These are phyloP conservation scores for Yamadazyma blattariae DNA, from an alignment of 1,139 yeast species.

Conservation along the genomic window DNA sequence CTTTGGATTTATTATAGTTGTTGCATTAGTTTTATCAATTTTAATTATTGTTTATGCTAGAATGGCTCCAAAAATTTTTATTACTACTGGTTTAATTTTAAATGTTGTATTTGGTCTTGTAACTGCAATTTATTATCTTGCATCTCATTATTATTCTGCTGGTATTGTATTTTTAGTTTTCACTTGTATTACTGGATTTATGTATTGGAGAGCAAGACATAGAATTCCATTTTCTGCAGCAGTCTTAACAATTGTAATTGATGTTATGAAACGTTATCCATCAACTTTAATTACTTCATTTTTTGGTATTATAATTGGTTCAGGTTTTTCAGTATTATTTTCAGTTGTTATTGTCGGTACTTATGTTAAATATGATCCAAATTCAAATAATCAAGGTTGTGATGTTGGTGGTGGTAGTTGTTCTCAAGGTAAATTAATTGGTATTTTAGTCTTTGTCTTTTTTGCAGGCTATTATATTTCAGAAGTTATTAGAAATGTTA, in stretches of 20 bases:
- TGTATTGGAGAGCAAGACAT: conserved; percentile 70
- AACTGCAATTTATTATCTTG: conserved; percentile 71
- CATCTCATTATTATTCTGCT: conserved; percentile 65
- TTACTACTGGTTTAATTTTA: conserved; percentile 64
- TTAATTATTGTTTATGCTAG: conserved; percentile 61
- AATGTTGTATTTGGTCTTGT: conserved; percentile 72
- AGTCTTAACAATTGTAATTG: conserved; percentile 68
- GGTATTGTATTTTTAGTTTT: conserved; percentile 72
- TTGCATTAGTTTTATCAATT: conserved; percentile 59
- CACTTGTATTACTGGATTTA: conserved; percentile 61
- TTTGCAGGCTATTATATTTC: conserved; percentile 86
- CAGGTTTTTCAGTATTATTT: conserved; percentile 64
- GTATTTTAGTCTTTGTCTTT: conserved; percentile 64
- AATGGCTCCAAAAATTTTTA: conserved; percentile 63
- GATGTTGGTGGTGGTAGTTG: conserved; percentile 61
- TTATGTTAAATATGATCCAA: conserved; percentile 65
- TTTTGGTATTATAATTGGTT: conserved; percentile 62
- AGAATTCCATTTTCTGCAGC: conserved; percentile 75
- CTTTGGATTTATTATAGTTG: conserved; percentile 62
- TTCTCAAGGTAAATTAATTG: conserved; percentile 64
- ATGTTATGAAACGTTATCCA: conserved; percentile 70
- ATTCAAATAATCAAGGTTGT: conserved; percentile 34
- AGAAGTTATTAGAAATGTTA: conserved; percentile 80
- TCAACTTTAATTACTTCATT: conserved; percentile 64
- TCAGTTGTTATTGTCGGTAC: conserved; percentile 69